Base-by-base conservation (phyloP, 768 basidiomycete genomes). In the Mycena sanguinolenta region DNA sequence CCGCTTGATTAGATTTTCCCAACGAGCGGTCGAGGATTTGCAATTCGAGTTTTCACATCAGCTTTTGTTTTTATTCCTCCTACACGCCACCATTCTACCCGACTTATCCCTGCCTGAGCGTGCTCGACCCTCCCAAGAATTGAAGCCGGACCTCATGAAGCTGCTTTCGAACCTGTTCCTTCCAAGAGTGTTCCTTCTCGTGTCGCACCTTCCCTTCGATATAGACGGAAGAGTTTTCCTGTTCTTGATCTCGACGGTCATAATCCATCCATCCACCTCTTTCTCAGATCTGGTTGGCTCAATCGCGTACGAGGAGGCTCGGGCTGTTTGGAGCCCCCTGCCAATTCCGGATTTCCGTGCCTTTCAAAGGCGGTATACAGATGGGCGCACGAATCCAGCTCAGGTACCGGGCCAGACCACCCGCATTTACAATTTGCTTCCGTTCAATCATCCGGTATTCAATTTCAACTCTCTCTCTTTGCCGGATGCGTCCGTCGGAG, bases 191-290 rank as follows among this genome's bases (percentile, higher is more conserved):
- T 83, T 88, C 69, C 69, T 78, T 12, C 70, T 74, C 0, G 74
- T 83, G 1, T 65, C 75, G 9, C 63, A 68, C 32, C 63, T 74
- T 44, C 71, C 78, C 44, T 69, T 86, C n/a, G 86, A 90, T 62
- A 61, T 91, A 8, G 91, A 92, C 72, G 87, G 87, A 17, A 80
- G 84, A 39, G 77, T 91, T 13, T 91, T 89, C 75, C 63, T 81
- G 19, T 77, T 82, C 19, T 78, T 91, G 27, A 61, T 91, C 44
- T 78, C 78, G 14, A 82, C 83, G 71, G 42, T 83, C 25, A 76
- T 82, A 9, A 59, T 75, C 17, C 42, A 77, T 23, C 72, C 79
- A 4, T 16, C 79, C 13, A 63, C 58, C 23, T 66, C 79, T 10
- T 52, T 86, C 28, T 42, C 83, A 19, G 83, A 65, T 0, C 32